These are phyloP conservation scores for Rubroshorea leprosula DNA, from an alignment of 345 rosid genomes.

Conservation along the genomic window DNA sequence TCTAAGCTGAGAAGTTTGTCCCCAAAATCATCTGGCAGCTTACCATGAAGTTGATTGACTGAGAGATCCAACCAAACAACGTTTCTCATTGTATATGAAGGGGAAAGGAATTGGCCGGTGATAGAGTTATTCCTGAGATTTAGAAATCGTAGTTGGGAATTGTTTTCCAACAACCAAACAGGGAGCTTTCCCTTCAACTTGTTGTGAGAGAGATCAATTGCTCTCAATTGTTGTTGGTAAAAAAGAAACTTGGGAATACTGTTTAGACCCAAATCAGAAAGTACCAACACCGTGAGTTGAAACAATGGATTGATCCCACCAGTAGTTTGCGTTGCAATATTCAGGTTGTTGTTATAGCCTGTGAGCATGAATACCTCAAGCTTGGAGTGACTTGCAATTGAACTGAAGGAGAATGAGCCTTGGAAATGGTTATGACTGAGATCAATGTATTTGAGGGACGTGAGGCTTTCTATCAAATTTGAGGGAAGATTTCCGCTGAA, in stretches of 20 bases:
- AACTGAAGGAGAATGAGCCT: neutral
- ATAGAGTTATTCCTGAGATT: neutral
- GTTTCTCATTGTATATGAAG: neutral
- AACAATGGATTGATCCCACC: neutral
- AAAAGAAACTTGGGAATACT: too few species aligned
- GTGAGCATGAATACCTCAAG: too few species aligned
- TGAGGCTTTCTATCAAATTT: neutral
- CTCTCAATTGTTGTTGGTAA: too few species aligned
- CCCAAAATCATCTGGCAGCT: slow-evolving; percentile 16
- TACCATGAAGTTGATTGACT: neutral
- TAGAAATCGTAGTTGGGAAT: neutral
- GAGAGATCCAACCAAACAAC: too few species aligned
- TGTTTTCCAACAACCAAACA: slow-evolving; percentile 22
- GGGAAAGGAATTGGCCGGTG: neutral
- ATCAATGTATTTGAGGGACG: neutral
- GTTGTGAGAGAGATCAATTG: too few species aligned
- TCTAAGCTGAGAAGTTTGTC: too few species aligned
- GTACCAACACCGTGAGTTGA: neutral
- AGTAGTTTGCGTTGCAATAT: neutral
- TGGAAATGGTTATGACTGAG: neutral
- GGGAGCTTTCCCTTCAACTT: too few species aligned
- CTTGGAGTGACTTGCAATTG: neutral
- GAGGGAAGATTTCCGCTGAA: slow-evolving; percentile 6
- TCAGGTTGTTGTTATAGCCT: neutral
- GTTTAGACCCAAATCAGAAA: neutral